These are phyloP conservation scores for Candida nanaspora DNA, from an alignment of 805 yeast species.

Conservation along the genomic window DNA sequence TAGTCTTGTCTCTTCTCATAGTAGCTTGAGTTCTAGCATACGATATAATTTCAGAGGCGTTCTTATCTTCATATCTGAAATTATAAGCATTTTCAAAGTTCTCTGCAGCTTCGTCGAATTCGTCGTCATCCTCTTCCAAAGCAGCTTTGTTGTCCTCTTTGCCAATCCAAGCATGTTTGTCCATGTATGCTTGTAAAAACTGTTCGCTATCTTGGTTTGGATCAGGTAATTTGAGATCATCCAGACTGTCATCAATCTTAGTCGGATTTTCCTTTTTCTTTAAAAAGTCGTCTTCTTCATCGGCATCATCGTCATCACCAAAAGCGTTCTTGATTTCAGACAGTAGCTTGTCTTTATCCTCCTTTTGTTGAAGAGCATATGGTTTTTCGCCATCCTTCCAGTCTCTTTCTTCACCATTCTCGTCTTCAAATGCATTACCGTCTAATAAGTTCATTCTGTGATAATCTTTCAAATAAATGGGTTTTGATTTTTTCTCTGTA, in stretches of 20 bases:
- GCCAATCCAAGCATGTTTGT: constrained; percentile 87
- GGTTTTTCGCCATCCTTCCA: constrained; percentile 56
- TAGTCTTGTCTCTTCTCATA: constrained; percentile 69
- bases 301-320: constrained; percentile 36
- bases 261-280: constrained; percentile 46
- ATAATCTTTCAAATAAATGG: constrained; percentile 85
- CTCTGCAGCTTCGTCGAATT: constrained; percentile 89
- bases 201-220: constrained; percentile 56
- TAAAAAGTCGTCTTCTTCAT: constrained; percentile 41
- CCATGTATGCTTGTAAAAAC: constrained; percentile 68
- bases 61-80: constrained; percentile 90
- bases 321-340: constrained; percentile 71
- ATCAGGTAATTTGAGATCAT: constrained; percentile 48
- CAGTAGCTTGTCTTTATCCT: constrained; percentile 66
- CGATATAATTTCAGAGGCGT: constrained; percentile 82
- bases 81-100: constrained; percentile 88
- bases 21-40: constrained; percentile 95
- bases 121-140: constrained; percentile 69
- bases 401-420: constrained; percentile 39
- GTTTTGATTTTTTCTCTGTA: constrained; percentile 43
- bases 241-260: constrained; percentile 15
- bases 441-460: constrained; percentile 78
- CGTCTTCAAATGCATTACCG: constrained; percentile 52
- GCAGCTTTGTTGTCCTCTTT: constrained; percentile 46
- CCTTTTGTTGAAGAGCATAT: constrained; percentile 66